Percentiles rank a stretch among this genome's conserved stretches.
Evolutionary conservation across 352 stramenopile species (phyloP).

Genomic region (Globisporangium canariense): DNA sequence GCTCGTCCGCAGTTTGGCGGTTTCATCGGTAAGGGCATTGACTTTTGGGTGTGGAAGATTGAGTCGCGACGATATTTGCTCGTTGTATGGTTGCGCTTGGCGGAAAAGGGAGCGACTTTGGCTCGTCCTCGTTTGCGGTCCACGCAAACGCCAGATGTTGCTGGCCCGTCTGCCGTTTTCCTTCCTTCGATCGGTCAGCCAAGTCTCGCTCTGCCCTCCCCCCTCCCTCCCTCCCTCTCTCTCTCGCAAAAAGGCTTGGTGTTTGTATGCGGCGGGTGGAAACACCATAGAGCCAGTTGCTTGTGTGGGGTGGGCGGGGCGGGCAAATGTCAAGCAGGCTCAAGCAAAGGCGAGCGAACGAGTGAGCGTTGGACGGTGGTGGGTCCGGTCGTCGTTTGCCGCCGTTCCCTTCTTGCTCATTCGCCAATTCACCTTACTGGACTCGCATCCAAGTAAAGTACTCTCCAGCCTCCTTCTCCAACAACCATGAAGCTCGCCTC

Average conservation of each 20-base stretch:
- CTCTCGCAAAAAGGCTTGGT: neutral
- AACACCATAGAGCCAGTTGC: neutral
- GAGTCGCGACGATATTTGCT: neutral
- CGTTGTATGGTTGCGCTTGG: constrained; percentile 5
- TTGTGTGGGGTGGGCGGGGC: neutral
- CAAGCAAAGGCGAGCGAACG: neutral
- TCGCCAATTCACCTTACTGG: constrained; percentile 31
- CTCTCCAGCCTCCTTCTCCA: constrained; percentile 1
- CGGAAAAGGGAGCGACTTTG: neutral
- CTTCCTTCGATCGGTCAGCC: neutral
- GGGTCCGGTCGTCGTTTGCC: neutral
- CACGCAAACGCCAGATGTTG: constrained; percentile 4
- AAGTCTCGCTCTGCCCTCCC: neutral
- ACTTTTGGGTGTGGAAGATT: constrained; percentile 4
- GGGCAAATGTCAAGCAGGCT: neutral
- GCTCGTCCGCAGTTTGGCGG: neutral
- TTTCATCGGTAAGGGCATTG: neutral
- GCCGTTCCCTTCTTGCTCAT: constrained; percentile 14
- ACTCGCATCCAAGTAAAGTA: constrained; percentile 24
- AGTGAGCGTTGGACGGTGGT: neutral
- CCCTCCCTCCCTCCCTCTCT: neutral
- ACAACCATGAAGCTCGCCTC: constrained; percentile 28
- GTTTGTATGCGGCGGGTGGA: neutral
- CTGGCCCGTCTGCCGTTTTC: too few relatives aligned
- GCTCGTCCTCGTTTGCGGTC: neutral